Base-by-base conservation (phyloP, 495 filamentous ascomycete species). In the Extremus antarcticus region DNA sequence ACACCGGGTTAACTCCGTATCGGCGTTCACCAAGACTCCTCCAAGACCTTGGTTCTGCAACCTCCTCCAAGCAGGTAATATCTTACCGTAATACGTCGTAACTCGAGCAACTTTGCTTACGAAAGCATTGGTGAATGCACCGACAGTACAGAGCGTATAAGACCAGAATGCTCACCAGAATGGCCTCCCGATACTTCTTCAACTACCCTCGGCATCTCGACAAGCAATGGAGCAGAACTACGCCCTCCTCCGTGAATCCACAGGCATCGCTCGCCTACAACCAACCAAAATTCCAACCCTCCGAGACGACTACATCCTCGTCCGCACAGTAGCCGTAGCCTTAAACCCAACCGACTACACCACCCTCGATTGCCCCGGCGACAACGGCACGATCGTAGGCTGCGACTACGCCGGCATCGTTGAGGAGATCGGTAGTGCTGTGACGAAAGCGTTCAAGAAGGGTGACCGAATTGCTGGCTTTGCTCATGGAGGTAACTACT, bases 371-470 rank as follows among this genome's bases (percentile, higher is more conserved):
- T 20, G 47, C 15, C 0, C 35, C 1, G 48, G 47, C 9, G 39
- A 49, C 15, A 39, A 48, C 15, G 58, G 58, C 1, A 53, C 54
- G n/a, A 25, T 53, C 1, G 25, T 53, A 16, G 58, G 58, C 9
- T 73, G 74, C 48, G 77, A 81, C 65, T 78, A 73, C 61, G 62
- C 77, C 0, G 78, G 78, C 43, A 58, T 71, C 1, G 73, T 82
- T 35, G 74, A 76, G 39, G 68, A 66, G 40, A 70, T 81, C 29
- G 78, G 78, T 22, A 65, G 67, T n/a, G 65, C 59, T 4, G 75
- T 78, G n/a, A 60, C 50, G 2, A 74, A 70, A 51, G 21, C 20
- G 15, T 65, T 72, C 20, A 66, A 65, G 47, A 61, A 71, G 25
- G 80, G 78, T n/a, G 78, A 81, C 54, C 70, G 72, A 2, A 70